Evolutionary conservation across 345 rosid species (phyloP).

Genomic region (Ricinus communis): DNA sequence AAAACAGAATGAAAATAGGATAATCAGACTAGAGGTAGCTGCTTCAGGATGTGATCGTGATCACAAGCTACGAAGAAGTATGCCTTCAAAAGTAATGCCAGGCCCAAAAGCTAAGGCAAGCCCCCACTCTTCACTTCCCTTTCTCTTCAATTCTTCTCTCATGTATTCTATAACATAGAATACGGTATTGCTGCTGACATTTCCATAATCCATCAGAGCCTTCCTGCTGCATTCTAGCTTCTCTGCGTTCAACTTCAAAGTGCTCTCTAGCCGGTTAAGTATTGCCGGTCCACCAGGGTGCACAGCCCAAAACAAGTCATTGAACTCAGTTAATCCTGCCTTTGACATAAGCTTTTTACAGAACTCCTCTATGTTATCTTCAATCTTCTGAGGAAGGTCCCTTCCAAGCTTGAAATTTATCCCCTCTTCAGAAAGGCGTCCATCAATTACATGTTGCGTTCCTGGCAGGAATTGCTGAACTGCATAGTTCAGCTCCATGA

Average conservation of each 20-base stretch:
- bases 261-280: conserved; percentile 69
- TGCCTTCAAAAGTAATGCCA: conserved; percentile 96
- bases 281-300: conserved; percentile 97
- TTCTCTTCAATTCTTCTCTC: conserved; percentile 68
- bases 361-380: conserved; percentile 79
- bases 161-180: conserved; percentile 84
- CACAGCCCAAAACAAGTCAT: conserved; percentile 90
- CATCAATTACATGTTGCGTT: conserved; percentile 76
- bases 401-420: conserved; percentile 87
- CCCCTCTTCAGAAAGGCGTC: conserved; percentile 79
- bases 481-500: conserved; percentile 80
- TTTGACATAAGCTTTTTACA: conserved; percentile 65
- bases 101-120: conserved; percentile 90
- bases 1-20: background rate
- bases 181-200: conserved; percentile 84
- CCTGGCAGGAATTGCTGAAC: conserved; percentile 85
- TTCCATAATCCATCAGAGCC: conserved; percentile 83
- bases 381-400: conserved; percentile 87
- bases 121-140: conserved; percentile 75
- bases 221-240: conserved; percentile 80
- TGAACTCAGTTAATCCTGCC: conserved; percentile 46
- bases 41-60: conserved; percentile 10
- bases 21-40: background rate
- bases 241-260: conserved; percentile 41
- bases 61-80: conserved; percentile 79